A percentile compares a stretch with the other conserved stretches of the same genome.
These are phyloP conservation scores for Bretziella fagacearum DNA, from an alignment of 2,329 filamentous ascomycete species.

Conservation along the genomic window DNA sequence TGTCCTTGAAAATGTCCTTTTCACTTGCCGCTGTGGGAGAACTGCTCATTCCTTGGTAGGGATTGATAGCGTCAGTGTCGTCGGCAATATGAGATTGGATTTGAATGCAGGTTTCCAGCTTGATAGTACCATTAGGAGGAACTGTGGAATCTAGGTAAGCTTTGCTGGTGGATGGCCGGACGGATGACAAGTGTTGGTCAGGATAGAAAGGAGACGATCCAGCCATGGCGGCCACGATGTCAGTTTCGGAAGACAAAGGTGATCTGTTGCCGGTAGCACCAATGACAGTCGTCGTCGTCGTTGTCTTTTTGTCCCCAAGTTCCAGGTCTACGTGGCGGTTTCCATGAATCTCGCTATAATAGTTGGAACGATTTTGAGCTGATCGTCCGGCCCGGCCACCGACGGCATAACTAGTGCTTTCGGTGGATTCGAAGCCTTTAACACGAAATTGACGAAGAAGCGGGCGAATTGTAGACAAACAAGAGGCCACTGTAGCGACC, in stretches of 20 bases:
- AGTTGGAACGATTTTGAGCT: slow-evolving; percentile 18
- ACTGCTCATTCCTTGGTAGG: neutral
- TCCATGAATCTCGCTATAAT: slow-evolving; percentile 7
- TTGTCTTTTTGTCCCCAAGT: slow-evolving; percentile 11
- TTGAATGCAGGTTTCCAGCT: slow-evolving; percentile 7
- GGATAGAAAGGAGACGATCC: neutral
- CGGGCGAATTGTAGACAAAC: slow-evolving; percentile 37
- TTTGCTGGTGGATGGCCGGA: neutral
- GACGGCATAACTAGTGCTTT: slow-evolving; percentile 5
- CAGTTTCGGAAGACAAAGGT: slow-evolving; percentile 9
- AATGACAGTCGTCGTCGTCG: slow-evolving; percentile 6
- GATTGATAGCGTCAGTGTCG: neutral
- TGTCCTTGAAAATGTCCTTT: neutral
- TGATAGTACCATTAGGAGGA: neutral
- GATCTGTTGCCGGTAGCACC: slow-evolving; percentile 11
- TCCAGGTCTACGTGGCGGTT: slow-evolving; percentile 6
- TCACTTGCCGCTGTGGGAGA: neutral
- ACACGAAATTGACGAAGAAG: slow-evolving; percentile 33
- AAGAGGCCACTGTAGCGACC: slow-evolving; percentile 37
- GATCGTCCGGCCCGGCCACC: slow-evolving; percentile 17
- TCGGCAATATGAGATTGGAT: slow-evolving; percentile 6
- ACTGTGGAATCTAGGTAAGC: neutral
- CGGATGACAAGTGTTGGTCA: neutral
- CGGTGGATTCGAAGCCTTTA: slow-evolving; percentile 26
- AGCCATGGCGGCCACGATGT: slow-evolving; percentile 1